Conservation (phyloP, 2,329 filamentous ascomycete genomes). For the Fusarium camptoceras region DNA sequence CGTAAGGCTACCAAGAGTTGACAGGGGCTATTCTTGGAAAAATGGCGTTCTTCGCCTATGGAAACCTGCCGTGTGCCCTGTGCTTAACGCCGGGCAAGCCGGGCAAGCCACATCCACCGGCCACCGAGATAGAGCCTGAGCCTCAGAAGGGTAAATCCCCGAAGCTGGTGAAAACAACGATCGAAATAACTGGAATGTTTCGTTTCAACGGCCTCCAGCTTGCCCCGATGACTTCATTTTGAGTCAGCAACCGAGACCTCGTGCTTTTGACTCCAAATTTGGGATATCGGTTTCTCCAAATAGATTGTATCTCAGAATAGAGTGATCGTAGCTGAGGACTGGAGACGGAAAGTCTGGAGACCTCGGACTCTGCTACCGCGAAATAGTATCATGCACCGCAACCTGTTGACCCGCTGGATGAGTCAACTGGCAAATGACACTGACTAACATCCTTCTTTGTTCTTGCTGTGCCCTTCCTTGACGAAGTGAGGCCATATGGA, state of each 20-base stretch:
- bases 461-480: slow-evolving; percentile 23
- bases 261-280: slow-evolving; percentile 6
- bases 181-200: slow-evolving; percentile 26
- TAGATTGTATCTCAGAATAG: slow-evolving; percentile 26
- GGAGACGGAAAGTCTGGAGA: slow-evolving; percentile 21
- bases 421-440: slow-evolving; percentile 31
- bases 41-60: slow-evolving; percentile 30
- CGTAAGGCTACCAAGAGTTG: slow-evolving; percentile 24
- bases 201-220: slow-evolving; percentile 14
- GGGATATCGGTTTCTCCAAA: slow-evolving; percentile 30
- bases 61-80: slow-evolving; percentile 20
- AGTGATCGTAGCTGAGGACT: slow-evolving; percentile 15
- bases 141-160: slow-evolving; percentile 29
- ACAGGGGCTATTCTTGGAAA: slow-evolving; percentile 46
- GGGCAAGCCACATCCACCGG: slow-evolving; percentile 36
- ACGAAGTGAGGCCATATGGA: slow-evolving; percentile 12
- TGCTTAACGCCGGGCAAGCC: slow-evolving; percentile 41
- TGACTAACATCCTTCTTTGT: slow-evolving; percentile 16
- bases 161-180: slow-evolving; percentile 29
- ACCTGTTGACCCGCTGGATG: slow-evolving; percentile 22
- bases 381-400: slow-evolving; percentile 1
- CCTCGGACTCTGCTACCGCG: background rate
- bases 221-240: slow-evolving; percentile 39
- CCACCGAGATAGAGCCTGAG: slow-evolving; percentile 23
- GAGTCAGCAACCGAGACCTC: slow-evolving; percentile 13